Conservation (phyloP, 208 protist genomes). For the Acanthamoeba royreba region DNA sequence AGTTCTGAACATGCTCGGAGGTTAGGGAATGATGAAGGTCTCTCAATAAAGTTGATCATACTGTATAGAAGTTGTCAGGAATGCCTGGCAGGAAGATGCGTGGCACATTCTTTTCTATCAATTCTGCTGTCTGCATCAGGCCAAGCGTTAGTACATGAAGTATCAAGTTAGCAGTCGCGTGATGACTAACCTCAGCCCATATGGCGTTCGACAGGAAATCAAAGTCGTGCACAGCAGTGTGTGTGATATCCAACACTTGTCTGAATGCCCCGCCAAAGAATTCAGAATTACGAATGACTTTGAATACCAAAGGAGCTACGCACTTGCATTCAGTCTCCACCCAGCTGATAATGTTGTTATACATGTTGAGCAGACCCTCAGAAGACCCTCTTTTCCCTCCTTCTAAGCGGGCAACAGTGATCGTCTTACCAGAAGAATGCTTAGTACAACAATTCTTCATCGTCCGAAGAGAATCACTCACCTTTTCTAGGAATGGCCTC, state of each 20-base stretch:
- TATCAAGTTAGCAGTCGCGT: not conserved
- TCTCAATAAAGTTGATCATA: too few species aligned
- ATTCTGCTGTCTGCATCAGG: not conserved
- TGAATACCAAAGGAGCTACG: too few species aligned
- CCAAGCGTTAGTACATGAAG: too few species aligned
- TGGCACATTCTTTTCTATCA: not conserved
- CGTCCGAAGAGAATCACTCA: too few species aligned
- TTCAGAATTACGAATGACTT: too few species aligned
- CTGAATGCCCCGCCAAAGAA: too few species aligned
- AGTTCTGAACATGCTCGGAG: too few species aligned
- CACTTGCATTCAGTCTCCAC: not conserved
- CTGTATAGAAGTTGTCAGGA: not conserved
- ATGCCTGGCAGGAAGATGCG: conserved; percentile 34
- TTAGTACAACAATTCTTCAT: too few species aligned
- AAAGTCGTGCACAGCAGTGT: conserved; percentile 8
- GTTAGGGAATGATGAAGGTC: too few species aligned
- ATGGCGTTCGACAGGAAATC: conserved; percentile 23
- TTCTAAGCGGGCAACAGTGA: not conserved
- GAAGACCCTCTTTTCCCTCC: not conserved
- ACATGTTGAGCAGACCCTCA: not conserved
- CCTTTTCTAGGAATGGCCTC: conserved; percentile 3
- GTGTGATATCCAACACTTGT: conserved; percentile 9
- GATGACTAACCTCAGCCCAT: not conserved
- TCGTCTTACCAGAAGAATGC: not conserved
- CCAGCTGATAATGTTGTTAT: conserved; percentile 17